Evolutionary conservation across 495 filamentous ascomycete species (phyloP).

Genomic region (Aspergillus heteromorphus): DNA sequence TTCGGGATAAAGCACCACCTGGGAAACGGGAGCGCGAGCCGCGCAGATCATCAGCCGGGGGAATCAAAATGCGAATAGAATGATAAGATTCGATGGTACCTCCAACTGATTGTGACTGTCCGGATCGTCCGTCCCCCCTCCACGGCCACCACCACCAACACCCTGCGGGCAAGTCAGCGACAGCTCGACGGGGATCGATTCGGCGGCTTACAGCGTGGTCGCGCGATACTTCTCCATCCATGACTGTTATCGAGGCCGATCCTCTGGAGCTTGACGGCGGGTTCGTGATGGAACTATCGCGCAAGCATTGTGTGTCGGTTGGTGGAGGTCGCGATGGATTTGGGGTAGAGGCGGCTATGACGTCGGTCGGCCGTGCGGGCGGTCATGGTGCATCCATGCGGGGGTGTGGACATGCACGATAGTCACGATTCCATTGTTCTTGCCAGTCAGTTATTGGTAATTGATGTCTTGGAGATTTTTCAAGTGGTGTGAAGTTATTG

Average conservation of each 20-base stretch:
- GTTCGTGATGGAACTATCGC: not conserved
- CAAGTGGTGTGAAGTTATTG: no score
- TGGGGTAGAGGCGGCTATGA: constrained; percentile 23
- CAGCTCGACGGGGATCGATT: not conserved
- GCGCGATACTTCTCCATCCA: constrained; percentile 3
- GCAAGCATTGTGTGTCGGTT: constrained; percentile 13
- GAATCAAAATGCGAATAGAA: no score
- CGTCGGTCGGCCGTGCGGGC: constrained; percentile 18
- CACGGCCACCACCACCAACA: no score
- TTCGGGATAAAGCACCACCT: constrained; percentile 72
- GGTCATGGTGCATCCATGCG: not conserved
- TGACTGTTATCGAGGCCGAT: not conserved
- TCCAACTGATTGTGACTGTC: constrained; percentile 46
- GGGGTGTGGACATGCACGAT: no score
- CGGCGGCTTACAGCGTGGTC: constrained; percentile 4
- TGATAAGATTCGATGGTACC: no score
- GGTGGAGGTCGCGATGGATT: constrained; percentile 3
- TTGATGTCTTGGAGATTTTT: not conserved
- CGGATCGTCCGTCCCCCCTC: constrained; percentile 32
- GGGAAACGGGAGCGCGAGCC: constrained; percentile 11
- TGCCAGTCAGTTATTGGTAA: not conserved
- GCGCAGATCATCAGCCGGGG: not conserved
- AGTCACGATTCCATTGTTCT: not conserved
- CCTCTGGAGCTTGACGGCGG: no score
- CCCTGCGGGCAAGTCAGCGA: constrained; percentile 18